phyloP scores from a whole-genome alignment of 2,329 filamentous ascomycete genomes.

The Cladosporium sp. region DNA sequence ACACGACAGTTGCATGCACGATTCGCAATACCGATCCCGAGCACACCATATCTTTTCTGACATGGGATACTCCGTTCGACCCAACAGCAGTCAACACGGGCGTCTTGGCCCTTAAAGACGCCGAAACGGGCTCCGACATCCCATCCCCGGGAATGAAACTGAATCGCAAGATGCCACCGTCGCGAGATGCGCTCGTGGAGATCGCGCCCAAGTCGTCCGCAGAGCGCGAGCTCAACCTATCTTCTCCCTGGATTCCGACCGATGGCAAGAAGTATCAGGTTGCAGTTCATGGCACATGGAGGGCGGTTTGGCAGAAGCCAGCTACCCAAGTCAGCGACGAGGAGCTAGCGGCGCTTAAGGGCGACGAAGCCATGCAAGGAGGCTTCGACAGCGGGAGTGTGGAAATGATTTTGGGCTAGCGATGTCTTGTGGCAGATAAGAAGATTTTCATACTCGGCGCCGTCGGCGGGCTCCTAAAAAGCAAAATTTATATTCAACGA shows the following conservation, averaged over 20 bases:
- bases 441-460: not conserved
- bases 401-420: slow-evolving; percentile 15
- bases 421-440: slow-evolving; percentile 11
- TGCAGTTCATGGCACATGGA: slow-evolving; percentile 36
- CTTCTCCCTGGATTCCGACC: slow-evolving; percentile 25
- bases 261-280: slow-evolving; percentile 40
- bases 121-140: slow-evolving; percentile 31
- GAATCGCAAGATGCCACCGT: slow-evolving; percentile 41
- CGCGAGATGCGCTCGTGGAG: slow-evolving; percentile 37
- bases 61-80: slow-evolving; percentile 45
- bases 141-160: slow-evolving; percentile 36
- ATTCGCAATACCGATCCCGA: slow-evolving; percentile 39
- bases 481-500: not conserved
- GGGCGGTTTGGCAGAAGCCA: slow-evolving; percentile 37
- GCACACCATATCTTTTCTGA: slow-evolving; percentile 40
- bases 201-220: slow-evolving; percentile 37
- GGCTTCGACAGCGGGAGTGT: slow-evolving; percentile 19
- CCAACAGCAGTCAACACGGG: slow-evolving; percentile 39
- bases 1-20: slow-evolving; percentile 33
- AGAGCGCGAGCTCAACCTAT: slow-evolving; percentile 36
- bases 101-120: slow-evolving; percentile 37
- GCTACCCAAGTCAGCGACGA: slow-evolving; percentile 22
- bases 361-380: slow-evolving; percentile 21
- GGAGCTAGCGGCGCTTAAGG: slow-evolving; percentile 25
- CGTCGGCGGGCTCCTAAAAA: not conserved